phyloP scores from a whole-genome alignment of 1,284 basidiomycete genomes.

The Pisolithus thermaeus region DNA sequence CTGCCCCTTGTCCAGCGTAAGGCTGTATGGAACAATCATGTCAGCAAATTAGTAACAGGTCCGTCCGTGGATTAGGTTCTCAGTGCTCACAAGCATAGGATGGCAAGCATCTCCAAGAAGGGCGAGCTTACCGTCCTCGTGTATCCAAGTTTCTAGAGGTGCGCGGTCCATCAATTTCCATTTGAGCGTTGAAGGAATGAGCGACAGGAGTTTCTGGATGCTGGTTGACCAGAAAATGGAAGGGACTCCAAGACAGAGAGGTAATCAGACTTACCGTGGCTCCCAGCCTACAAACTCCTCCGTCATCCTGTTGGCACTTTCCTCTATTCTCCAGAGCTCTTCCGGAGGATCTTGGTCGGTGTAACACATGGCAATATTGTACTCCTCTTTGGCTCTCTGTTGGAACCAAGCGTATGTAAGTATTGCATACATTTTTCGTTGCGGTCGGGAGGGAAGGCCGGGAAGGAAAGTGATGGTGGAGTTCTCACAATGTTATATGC shows the following conservation, averaged over 20 bases:
- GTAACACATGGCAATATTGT: constrained; percentile 43
- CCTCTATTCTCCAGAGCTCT: constrained; percentile 38
- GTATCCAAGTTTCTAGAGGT: no score
- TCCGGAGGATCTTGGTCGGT: constrained; percentile 34
- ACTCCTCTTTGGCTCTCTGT: constrained; percentile 37
- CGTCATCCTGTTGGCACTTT: constrained; percentile 38
- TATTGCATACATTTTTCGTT: no score
- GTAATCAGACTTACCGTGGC: constrained; percentile 31
- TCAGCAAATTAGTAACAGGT: background rate
- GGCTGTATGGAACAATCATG: constrained; percentile 36
- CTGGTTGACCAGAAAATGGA: constrained; percentile 18
- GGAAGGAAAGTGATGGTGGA: background rate
- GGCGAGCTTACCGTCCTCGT: no score
- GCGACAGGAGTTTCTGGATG: constrained; percentile 41
- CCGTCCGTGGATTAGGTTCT: constrained; percentile 13
- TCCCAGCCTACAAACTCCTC: constrained; percentile 43
- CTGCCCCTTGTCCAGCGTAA: constrained; percentile 62
- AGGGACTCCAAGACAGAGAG: no score
- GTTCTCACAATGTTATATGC: constrained; percentile 28
- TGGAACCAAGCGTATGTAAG: no score
- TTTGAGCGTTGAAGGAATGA: constrained; percentile 22
- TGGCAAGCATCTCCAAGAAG: constrained; percentile 36
- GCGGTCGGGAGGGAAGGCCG: no score
- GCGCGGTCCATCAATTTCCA: no score
- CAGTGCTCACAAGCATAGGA: constrained; percentile 56